Evolutionary conservation across 768 basidiomycete species (phyloP), one percentile per base, ranked within the genome.

Genomic region (Sarcodon aspratus): DNA sequence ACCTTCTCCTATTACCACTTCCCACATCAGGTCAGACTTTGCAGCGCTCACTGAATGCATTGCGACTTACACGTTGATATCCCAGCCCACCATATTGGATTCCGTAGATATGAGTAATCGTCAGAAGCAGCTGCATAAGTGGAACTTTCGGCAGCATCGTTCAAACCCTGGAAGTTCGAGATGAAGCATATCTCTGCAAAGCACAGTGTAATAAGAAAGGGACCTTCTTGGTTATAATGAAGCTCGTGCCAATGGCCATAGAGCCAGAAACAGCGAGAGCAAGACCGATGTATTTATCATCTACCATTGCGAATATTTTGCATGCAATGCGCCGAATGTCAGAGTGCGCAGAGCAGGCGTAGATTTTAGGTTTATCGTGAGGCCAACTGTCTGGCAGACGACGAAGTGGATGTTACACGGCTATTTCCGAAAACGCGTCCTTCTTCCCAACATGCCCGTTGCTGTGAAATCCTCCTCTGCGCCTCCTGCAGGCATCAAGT

Each of bases 221-320:
- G 46, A 87, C 95, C 85, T 96, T 98, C 79, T 99, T 99, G 13
- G 95, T 99, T 62, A 99, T 95, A 61, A 99, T 96, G 64, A 93
- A 96, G 65, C 92, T 95, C 36, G 85, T 88, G 45, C 96, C 95
- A 56, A 98, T 98, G 50, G 86, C 82, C 21, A 88, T 60, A 10
- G 88, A 86, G 56, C 90, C 79, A 15, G 82, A 80, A 45, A 98
- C 67, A 47, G 96, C 94, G 48, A 99, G 79, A 21, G 79, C 76
- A 47, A 99, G 77, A 33, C 96, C 96, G 45, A 97, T 90, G 63
- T 92, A 95, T 70, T 93, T 96, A 69, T 96, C 95, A 58, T 96
- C 90, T 21, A 91, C 69, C 81, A 86, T 85, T 45, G 48, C 32
- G 37, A 34, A 13, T 6, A 9, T 35, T 10, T 43, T 21, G 21